A percentile compares a stretch with the other conserved stretches of the same genome.
These are phyloP conservation scores for Lactarius indigo DNA, from an alignment of 768 basidiomycete genomes.

Conservation along the genomic window DNA sequence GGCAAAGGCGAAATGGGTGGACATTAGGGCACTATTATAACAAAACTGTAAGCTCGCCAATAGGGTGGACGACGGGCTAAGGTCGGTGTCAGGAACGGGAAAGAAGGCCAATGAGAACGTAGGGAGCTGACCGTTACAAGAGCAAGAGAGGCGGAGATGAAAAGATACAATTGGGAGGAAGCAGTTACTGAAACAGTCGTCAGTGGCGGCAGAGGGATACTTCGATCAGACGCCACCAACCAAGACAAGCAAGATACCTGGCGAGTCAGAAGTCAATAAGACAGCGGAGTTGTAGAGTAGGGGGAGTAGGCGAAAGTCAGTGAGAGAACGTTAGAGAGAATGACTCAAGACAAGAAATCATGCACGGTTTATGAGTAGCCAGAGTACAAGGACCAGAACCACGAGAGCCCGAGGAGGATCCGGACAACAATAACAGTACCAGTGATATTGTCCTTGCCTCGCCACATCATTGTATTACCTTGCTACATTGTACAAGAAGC, in stretches of 20 bases:
- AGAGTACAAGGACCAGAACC: not conserved
- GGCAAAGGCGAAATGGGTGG: not conserved
- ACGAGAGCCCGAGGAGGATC: not conserved
- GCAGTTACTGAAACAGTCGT: not conserved
- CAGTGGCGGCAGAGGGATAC: not conserved
- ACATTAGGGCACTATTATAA: conserved; percentile 12
- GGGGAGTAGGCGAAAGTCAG: not conserved
- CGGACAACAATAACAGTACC: not conserved
- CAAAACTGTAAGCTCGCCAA: not conserved
- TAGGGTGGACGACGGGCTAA: not conserved
- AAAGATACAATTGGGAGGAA: conserved; percentile 15
- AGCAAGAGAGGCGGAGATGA: conserved; percentile 2
- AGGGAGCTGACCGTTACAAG: not conserved
- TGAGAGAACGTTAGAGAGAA: not conserved
- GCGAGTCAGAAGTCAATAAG: not conserved
- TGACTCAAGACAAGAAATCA: not conserved
- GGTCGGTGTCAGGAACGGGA: not conserved
- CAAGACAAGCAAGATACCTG: not conserved
- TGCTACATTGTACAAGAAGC: not conserved
- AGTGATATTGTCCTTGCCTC: not conserved
- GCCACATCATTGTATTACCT: not conserved
- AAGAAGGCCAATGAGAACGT: not conserved
- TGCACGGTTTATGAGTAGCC: not conserved
- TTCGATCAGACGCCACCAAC: not conserved
- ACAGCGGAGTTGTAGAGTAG: not conserved